These are phyloP conservation scores for Gaeumannomyces tritici DNA, from an alignment of 2,329 filamentous ascomycete species.

Conservation along the genomic window DNA sequence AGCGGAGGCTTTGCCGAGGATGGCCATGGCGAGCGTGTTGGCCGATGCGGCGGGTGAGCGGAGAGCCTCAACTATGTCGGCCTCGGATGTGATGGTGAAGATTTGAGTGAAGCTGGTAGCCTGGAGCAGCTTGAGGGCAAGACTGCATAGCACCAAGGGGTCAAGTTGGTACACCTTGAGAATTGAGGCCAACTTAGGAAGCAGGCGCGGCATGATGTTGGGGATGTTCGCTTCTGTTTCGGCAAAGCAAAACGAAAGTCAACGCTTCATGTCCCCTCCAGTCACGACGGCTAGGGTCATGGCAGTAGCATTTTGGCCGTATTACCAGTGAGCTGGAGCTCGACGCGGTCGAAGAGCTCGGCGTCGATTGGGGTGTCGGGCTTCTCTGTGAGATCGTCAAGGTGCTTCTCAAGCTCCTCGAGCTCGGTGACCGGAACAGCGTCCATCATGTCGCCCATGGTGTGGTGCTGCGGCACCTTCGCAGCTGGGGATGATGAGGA, in stretches of 20 bases:
- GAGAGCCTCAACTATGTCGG: constrained; percentile 41
- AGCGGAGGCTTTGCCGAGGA: constrained; percentile 44
- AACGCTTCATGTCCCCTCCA: constrained; percentile 2
- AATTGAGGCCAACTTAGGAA: constrained; percentile 43
- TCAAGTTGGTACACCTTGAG: constrained; percentile 41
- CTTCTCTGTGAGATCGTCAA: constrained; percentile 37
- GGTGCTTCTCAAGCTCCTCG: constrained; percentile 42
- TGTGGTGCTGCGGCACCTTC: neutral
- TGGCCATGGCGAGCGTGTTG: constrained; percentile 46
- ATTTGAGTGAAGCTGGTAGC: constrained; percentile 42
- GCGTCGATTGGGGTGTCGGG: constrained; percentile 30
- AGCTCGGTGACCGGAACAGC: constrained; percentile 39
- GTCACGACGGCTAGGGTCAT: neutral
- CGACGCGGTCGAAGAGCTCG: constrained; percentile 48
- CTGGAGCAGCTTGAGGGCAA: constrained; percentile 45
- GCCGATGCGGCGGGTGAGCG: constrained; percentile 43
- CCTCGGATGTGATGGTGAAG: constrained; percentile 40
- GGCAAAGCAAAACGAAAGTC: neutral
- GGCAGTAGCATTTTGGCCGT: constrained; percentile 22
- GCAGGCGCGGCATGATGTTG: constrained; percentile 39
- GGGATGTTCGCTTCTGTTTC: constrained; percentile 39
- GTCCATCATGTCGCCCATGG: constrained; percentile 18
- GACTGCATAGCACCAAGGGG: constrained; percentile 37
- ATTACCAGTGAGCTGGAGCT: constrained; percentile 40
- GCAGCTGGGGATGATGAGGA: neutral